These are phyloP conservation scores for Aspergillus carbonarius DNA, from an alignment of 2,329 filamentous ascomycete species.

Conservation along the genomic window DNA sequence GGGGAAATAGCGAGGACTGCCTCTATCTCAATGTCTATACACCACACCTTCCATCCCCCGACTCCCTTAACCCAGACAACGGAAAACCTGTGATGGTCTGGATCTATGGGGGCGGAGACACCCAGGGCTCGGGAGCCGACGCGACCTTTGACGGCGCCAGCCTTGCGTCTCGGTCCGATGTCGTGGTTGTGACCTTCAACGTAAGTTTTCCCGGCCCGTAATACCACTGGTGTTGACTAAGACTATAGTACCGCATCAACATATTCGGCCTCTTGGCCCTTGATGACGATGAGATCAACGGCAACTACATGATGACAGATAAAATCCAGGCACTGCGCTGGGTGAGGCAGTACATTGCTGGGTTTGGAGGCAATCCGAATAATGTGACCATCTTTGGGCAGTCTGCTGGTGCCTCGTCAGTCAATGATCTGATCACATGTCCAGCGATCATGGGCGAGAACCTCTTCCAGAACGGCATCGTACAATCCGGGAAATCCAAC, in stretches of 20 bases:
- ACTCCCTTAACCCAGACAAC: neutral
- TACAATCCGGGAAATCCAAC: neutral
- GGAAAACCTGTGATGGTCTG: neutral
- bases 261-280: neutral
- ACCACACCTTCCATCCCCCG: neutral
- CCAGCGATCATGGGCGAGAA: neutral
- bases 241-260: neutral
- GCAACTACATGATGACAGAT: neutral
- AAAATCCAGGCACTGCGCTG: constrained; percentile 3
- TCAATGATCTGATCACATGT: neutral
- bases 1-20: neutral
- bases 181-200: constrained; percentile 3
- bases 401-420: constrained; percentile 7
- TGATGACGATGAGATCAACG: neutral
- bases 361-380: constrained; percentile 5
- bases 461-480: neutral
- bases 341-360: constrained; percentile 4
- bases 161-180: neutral
- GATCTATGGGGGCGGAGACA: neutral
- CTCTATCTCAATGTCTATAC: neutral
- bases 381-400: constrained; percentile 7
- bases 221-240: neutral
- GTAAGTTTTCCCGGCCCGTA: no score
- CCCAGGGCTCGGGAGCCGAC: neutral
- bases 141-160: neutral